Evolutionary conservation across 805 yeast species (phyloP), one percentile per base, ranked within the genome.

Genomic region (Candida pseudofarinosa): DNA sequence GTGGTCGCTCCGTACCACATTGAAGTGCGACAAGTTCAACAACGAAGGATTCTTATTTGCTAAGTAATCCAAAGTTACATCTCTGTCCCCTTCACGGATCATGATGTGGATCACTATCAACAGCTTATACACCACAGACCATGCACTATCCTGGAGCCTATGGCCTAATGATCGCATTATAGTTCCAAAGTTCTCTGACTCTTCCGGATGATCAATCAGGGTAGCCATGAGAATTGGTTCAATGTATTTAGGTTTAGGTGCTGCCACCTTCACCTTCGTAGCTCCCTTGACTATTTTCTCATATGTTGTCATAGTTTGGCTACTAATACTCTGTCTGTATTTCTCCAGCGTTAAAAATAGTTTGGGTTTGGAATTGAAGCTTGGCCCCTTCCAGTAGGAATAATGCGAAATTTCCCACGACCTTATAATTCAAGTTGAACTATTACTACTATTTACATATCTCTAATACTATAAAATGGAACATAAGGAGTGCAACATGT

Each of bases 191-290:
- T 86, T 77, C 15, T 76, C 81, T 7, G 60, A 41, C 23, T 62
- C 63, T 1, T 60, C 53, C 3, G 57, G 44, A 46, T 68, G 74
- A 26, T 76, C 76, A 39, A 73, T 71, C 39, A 76, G 73, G 1
- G 89, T 84, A 20, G 85, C 73, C 73, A 81, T 74, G 26, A 93
- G 72, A 40, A 93, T 88, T 1, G 98, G 98, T 67, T 91, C 98
- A 41, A 93, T 81, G 60, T 93, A 93, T 62, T 93, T 93, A 32
- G 95, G 85, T 65, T 93, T 93, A 4, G 99, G 99, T n/a, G 98
- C 96, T 8, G 98, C 98, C 67, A 88, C 77, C 80, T 70, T 69
- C 46, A 71, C 67, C 53, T 70, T 65, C 49, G 76, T 66, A 51
- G 72, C 73, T 14, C 74, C 73, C 68, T 85, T 86, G 50, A 85